These are phyloP conservation scores for Lactifluus pinguis DNA, from an alignment of 768 basidiomycete genomes.

Conservation along the genomic window DNA sequence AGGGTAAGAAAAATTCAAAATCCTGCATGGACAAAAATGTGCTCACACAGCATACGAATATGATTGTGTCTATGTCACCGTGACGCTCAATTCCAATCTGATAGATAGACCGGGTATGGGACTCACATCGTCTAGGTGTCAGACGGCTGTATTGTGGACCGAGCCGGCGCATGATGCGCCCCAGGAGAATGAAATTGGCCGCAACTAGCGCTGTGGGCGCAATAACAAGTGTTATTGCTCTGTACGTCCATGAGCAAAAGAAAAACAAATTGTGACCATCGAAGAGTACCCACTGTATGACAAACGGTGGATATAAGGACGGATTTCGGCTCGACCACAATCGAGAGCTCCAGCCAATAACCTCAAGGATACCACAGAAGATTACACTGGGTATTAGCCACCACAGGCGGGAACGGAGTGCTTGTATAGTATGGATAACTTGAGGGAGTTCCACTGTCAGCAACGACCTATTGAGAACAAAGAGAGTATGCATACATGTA, in stretches of 20 bases:
- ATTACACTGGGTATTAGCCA: slow-evolving; percentile 17
- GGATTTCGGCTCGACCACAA: slow-evolving; percentile 17
- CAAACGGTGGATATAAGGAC: not conserved
- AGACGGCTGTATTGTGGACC: slow-evolving; percentile 14
- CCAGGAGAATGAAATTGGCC: slow-evolving; percentile 17
- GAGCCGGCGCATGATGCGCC: slow-evolving; percentile 15
- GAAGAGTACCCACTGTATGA: slow-evolving; percentile 13
- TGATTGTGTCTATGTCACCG: slow-evolving; percentile 4
- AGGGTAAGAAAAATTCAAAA: not conserved
- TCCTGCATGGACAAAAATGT: not conserved
- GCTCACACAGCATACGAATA: slow-evolving; percentile 16
- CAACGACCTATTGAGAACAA: not conserved
- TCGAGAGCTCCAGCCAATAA: slow-evolving; percentile 13
- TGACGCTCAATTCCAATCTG: not conserved
- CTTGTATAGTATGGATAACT: slow-evolving; percentile 10
- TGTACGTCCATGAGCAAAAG: not conserved
- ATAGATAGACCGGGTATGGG: not conserved
- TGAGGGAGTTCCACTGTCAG: not conserved
- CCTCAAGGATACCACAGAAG: not conserved
- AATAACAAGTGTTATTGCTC: slow-evolving; percentile 5
- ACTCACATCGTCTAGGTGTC: slow-evolving; percentile 14
- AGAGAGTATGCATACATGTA: slow-evolving; percentile 21
- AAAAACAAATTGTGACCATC: not conserved
- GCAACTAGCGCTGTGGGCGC: slow-evolving; percentile 18
- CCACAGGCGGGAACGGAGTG: slow-evolving; percentile 26